Evolutionary conservation across 352 stramenopile species (phyloP).

Genomic region (Phytopythium aichiense): DNA sequence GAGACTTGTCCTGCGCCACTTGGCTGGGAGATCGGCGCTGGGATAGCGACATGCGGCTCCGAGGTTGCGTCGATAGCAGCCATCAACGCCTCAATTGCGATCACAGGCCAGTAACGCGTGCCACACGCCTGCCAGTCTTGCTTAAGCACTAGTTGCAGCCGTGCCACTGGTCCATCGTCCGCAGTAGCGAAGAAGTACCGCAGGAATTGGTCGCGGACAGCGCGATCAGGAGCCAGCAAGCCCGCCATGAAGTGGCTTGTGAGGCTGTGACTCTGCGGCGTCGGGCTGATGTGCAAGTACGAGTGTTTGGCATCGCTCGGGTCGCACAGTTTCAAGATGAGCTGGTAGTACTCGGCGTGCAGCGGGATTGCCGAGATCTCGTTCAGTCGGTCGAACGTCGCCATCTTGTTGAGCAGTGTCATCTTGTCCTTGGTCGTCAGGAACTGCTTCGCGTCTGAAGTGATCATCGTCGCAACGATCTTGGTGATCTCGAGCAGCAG

Average conservation of each 20-base stretch:
- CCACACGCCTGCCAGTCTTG: slow-evolving; percentile 88
- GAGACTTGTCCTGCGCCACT: background rate
- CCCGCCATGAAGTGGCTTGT: slow-evolving; percentile 80
- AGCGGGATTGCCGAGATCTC: slow-evolving; percentile 82
- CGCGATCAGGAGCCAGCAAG: slow-evolving; percentile 64
- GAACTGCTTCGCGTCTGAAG: slow-evolving; percentile 47
- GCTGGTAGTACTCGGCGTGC: slow-evolving; percentile 72
- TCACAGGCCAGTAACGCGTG: slow-evolving; percentile 78
- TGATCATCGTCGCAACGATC: slow-evolving; percentile 72
- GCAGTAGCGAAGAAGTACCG: slow-evolving; percentile 50
- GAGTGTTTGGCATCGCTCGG: slow-evolving; percentile 56
- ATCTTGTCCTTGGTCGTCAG: slow-evolving; percentile 87
- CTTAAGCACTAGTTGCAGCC: slow-evolving; percentile 66
- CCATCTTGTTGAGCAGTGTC: slow-evolving; percentile 84
- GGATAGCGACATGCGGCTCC: slow-evolving; percentile 13
- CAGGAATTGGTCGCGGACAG: slow-evolving; percentile 70
- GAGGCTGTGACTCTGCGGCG: slow-evolving; percentile 54
- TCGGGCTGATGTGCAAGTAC: slow-evolving; percentile 67
- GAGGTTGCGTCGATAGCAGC: slow-evolving; percentile 29
- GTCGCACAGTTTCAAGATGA: slow-evolving; percentile 78
- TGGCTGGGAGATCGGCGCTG: background rate
- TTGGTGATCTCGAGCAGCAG: slow-evolving; percentile 78
- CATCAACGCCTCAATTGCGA: slow-evolving; percentile 73
- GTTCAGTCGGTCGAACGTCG: slow-evolving; percentile 79
- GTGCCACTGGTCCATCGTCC: slow-evolving; percentile 34